These are phyloP conservation scores for Nosema granulosis DNA, from an alignment of 371 early-diverging fungal species.

Conservation along the genomic window DNA sequence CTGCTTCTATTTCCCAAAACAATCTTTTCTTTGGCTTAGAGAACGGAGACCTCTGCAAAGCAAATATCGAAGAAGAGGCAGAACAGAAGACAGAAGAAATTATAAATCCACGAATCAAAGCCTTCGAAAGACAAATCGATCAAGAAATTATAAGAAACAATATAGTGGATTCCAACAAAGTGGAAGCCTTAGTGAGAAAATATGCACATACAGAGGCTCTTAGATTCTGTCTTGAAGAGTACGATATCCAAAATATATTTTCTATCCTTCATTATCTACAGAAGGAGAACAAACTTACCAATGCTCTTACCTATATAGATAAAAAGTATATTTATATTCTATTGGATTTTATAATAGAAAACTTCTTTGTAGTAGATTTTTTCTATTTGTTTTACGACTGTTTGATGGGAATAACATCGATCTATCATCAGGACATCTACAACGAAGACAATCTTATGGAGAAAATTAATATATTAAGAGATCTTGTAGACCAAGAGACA, in stretches of 20 bases:
- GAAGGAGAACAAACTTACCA: conserved; percentile 36
- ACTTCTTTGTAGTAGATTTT: conserved; percentile 42
- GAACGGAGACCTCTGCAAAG: conserved; percentile 23
- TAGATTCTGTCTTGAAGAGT: conserved; percentile 4
- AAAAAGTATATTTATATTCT: conserved; percentile 18
- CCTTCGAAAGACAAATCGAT: conserved; percentile 47
- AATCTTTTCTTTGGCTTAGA: conserved; percentile 25
- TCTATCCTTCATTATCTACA: conserved; percentile 45
- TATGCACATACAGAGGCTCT: conserved; percentile 48
- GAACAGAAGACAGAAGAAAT: background rate
- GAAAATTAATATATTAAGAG: conserved; percentile 17
- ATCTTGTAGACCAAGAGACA: conserved; percentile 44
- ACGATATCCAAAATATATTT: conserved; percentile 39
- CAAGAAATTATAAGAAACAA: conserved; percentile 23
- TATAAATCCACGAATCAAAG: background rate
- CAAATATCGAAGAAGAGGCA: background rate
- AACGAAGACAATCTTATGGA: conserved; percentile 25
- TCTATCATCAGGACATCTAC: conserved; percentile 40
- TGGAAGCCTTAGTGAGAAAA: conserved; percentile 40
- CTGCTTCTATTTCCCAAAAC: conserved; percentile 12
- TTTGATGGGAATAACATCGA: conserved; percentile 22
- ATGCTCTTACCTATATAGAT: conserved; percentile 28
- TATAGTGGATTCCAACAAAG: background rate
- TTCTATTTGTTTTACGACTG: conserved; percentile 38
- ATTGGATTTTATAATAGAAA: conserved; percentile 50